Base-by-base conservation (phyloP, 129 eudicot species). In the Centella asiatica region DNA sequence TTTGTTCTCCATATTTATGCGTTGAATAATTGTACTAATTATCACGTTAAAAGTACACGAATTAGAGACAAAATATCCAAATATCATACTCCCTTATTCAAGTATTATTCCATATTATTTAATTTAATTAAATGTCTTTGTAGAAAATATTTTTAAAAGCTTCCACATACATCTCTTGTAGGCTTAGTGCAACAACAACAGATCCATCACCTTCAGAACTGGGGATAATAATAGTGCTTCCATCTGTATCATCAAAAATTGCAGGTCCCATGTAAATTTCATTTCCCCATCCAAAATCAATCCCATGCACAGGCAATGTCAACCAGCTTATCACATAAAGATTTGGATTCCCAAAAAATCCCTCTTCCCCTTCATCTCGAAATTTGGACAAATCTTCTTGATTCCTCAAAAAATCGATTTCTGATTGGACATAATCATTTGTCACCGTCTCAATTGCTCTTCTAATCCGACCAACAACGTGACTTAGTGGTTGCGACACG, bases 261-360 rank as follows among this genome's bases (percentile, higher is more conserved):
- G 70, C 76, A 8, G 70, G 76, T 20, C 46, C 48, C 76, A 72
- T 72, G 32, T 27, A 44, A 10, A 72, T 28, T 45, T 72, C 76
- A 29, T 64, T 72, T 23, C 86, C 86, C 87, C 85, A 86, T 8
- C 95, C 95, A 44, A 86, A 86, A 72, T 86, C 79, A 9, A 80
- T 5, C 14, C 75, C 87, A 19, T 56, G 55, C 36, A 77, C 45
- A 8, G 82, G 83, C 40, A 86, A 25, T 0, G 60, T 74, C 13
- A 72, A 15, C 87, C 95, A 83, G 32, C 90, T 86, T 5, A 71
- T 68, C 42, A 80, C 84, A 32, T 69, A 71, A 1, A 83, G 57
- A 49, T 79, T 79, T 8, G 83, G 85, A 44, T 82, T 79, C 1
- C 81, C 89, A 19, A 74, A 71, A 33, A 65, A 77, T 3, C 77